phyloP scores from a whole-genome alignment of 2,329 filamentous ascomycete genomes.

The Myriosclerotinia curreyana region DNA sequence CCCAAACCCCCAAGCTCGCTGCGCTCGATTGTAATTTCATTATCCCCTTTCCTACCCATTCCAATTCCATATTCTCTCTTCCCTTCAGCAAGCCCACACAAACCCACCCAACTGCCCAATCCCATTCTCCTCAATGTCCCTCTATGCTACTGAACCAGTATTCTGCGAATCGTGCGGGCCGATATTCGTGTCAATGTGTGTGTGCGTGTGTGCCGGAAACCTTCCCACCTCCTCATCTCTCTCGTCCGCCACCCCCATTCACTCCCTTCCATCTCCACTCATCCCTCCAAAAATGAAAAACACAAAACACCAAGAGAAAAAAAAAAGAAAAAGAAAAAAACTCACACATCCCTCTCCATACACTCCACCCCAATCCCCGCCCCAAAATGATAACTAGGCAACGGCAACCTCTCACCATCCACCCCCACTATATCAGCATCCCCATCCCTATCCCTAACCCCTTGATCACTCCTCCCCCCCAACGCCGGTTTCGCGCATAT shows the following conservation, averaged over 20 bases:
- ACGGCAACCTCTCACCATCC: conserved; percentile 31
- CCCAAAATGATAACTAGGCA: conserved; percentile 64
- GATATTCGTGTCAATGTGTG: no score
- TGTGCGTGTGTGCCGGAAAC: no score
- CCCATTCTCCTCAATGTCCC: no score
- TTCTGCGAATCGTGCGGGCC: neutral
- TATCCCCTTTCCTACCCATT: neutral
- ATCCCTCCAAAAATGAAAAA: neutral
- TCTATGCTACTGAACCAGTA: no score
- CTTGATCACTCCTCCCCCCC: no score
- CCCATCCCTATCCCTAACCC: neutral
- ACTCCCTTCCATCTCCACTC: conserved; percentile 1
- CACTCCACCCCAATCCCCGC: conserved; percentile 68
- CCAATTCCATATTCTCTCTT: neutral
- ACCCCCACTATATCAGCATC: neutral
- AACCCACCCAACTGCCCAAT: no score
- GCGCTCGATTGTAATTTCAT: neutral
- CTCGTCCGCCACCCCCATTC: neutral
- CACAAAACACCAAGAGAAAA: no score
- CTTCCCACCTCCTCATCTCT: no score
- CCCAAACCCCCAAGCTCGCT: conserved; percentile 13
- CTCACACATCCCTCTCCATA: conserved; percentile 70
- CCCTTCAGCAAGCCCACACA: no score
- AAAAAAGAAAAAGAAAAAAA: conserved; percentile 29
- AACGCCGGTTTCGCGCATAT: no score